phyloP scores from a whole-genome alignment of 192 early-diverging fungal species.

The Phycomyces nitens region DNA sequence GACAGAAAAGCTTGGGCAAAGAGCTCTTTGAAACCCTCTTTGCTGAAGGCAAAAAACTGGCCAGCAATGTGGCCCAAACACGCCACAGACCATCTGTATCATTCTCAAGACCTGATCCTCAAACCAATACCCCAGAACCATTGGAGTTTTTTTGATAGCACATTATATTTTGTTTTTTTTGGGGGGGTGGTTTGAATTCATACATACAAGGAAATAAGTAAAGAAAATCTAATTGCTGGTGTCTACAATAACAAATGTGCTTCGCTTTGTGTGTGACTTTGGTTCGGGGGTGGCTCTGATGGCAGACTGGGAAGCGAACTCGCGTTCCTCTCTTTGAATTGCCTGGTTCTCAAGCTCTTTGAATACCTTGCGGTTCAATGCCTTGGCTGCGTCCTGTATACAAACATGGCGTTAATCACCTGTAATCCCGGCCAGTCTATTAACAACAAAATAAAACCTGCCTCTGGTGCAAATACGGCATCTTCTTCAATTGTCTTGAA shows the following conservation, averaged over 20 bases:
- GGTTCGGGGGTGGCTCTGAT: slow-evolving; percentile 8
- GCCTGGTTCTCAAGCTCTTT: slow-evolving; percentile 41
- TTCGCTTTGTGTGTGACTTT: slow-evolving; percentile 20
- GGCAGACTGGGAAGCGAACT: slow-evolving; percentile 5
- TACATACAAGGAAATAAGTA: slow-evolving; percentile 9
- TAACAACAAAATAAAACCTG: slow-evolving; percentile 6
- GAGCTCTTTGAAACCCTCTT: slow-evolving; percentile 53
- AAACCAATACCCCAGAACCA: background rate
- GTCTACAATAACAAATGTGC: slow-evolving; percentile 45
- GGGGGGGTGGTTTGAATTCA: background rate
- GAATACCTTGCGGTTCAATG: slow-evolving; percentile 64
- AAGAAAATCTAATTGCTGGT: slow-evolving; percentile 23
- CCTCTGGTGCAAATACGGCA: slow-evolving; percentile 60
- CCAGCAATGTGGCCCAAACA: background rate
- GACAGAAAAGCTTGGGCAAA: slow-evolving; percentile 46
- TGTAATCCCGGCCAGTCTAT: background rate
- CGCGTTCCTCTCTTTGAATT: slow-evolving; percentile 18
- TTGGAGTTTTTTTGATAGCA: background rate
- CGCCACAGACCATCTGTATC: background rate
- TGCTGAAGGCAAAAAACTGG: slow-evolving; percentile 24
- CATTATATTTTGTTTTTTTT: background rate
- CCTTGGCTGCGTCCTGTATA: slow-evolving; percentile 69
- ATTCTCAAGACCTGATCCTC: background rate
- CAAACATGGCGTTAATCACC: background rate
- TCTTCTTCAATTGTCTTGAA: slow-evolving; percentile 85